Conservation (phyloP, 139 green algal species). For the Cymbomonas tetramitiformis region DNA sequence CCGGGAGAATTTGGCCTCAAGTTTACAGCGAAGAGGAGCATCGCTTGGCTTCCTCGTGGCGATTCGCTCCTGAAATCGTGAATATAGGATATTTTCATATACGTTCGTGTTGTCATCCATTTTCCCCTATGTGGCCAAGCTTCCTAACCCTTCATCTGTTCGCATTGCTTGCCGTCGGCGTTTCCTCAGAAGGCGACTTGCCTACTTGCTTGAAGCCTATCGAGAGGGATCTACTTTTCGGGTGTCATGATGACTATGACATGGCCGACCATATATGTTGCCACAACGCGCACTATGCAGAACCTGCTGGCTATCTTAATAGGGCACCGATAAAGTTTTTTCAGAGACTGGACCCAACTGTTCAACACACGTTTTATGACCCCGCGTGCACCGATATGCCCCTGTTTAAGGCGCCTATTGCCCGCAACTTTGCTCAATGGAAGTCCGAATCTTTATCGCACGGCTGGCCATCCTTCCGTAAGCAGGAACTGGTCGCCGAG, state of each 20-base stretch:
- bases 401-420: conserved; percentile 19
- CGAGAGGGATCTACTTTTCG: conserved; percentile 21
- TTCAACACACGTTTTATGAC: conserved; percentile 21
- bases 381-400: conserved; percentile 19
- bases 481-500: conserved; percentile 28
- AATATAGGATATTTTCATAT: too few relatives aligned
- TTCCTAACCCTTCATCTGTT: too few relatives aligned
- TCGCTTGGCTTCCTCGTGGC: too few relatives aligned
- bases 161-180: too few relatives aligned
- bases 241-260: neutral
- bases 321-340: conserved; percentile 20
- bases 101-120: too few relatives aligned
- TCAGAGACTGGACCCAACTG: conserved; percentile 1
- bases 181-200: too few relatives aligned
- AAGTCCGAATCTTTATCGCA: conserved; percentile 17
- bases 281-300: conserved; percentile 27
- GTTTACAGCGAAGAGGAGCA: too few relatives aligned
- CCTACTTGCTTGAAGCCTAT: too few relatives aligned
- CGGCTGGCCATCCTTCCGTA: conserved; percentile 30
- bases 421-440: conserved; percentile 21
- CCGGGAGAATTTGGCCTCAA: too few relatives aligned
- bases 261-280: conserved; percentile 22
- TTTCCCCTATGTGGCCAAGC: too few relatives aligned
- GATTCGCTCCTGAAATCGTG: too few relatives aligned
- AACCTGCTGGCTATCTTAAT: conserved; percentile 15